Evolutionary conservation across 2,329 filamentous ascomycete species (phyloP).

Genomic region (Colletotrichum eremochloae): DNA sequence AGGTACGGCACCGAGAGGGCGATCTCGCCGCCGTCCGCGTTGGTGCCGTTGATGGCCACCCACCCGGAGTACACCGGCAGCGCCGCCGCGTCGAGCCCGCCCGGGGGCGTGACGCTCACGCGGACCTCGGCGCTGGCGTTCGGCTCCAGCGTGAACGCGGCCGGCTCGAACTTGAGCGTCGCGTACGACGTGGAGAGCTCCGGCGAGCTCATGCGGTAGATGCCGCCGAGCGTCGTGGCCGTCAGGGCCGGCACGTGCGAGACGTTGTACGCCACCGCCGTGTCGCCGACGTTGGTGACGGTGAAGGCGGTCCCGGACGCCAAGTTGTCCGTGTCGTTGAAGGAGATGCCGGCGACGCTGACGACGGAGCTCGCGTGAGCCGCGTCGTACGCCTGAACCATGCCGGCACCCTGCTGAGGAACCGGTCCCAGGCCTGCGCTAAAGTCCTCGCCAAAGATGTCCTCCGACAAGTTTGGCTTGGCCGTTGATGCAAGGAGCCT

Average conservation of each 20-base stretch:
- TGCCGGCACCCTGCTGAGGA: constrained; percentile 70
- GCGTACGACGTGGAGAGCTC: constrained; percentile 50
- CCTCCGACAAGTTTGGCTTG: constrained; percentile 55
- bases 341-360: constrained; percentile 67
- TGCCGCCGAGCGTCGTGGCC: constrained; percentile 42
- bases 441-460: neutral
- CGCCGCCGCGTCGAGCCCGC: constrained; percentile 47
- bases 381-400: constrained; percentile 71
- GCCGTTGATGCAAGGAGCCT: constrained; percentile 64
- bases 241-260: constrained; percentile 64
- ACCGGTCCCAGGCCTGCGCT: constrained; percentile 59
- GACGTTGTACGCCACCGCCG: constrained; percentile 64
- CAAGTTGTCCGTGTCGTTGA: constrained; percentile 74
- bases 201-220: constrained; percentile 61
- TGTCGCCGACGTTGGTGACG: constrained; percentile 65
- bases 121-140: constrained; percentile 58
- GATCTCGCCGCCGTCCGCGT: constrained; percentile 46
- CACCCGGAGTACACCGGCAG: constrained; percentile 61
- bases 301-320: constrained; percentile 62
- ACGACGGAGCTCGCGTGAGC: constrained; percentile 67
- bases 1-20: constrained; percentile 34
- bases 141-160: constrained; percentile 23
- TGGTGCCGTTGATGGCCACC: constrained; percentile 55
- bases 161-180: constrained; percentile 20
- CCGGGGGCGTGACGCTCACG: constrained; percentile 59